Evolutionary conservation across 2,329 filamentous ascomycete species (phyloP).

Genomic region (Coniochaeta sp.): DNA sequence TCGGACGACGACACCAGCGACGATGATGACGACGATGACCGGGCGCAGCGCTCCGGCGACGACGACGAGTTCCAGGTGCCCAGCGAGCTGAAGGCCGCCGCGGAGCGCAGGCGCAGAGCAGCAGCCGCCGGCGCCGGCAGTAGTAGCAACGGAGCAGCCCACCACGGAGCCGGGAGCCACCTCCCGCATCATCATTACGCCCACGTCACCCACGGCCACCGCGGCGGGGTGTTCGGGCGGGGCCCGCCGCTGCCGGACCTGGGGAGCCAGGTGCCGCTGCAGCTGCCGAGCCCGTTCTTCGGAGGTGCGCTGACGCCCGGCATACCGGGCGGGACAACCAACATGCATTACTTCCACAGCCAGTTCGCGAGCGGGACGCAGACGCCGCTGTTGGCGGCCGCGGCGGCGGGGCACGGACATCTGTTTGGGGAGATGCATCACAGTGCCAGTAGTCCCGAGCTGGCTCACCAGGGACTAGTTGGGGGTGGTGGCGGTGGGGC

Average conservation of each 20-base stretch:
- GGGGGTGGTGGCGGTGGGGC: not conserved
- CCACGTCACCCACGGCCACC: no score
- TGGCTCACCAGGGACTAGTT: not conserved
- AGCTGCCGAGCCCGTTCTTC: constrained; percentile 40
- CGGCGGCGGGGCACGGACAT: constrained; percentile 12
- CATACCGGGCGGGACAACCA: constrained; percentile 65
- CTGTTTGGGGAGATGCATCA: constrained; percentile 1
- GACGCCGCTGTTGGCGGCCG: constrained; percentile 31
- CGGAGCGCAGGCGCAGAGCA: constrained; percentile 13
- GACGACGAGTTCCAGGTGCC: constrained; percentile 24
- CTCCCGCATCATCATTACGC: no score
- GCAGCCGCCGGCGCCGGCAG: constrained; percentile 4
- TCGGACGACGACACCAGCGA: constrained; percentile 52
- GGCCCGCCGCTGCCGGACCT: constrained; percentile 31
- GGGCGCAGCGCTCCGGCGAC: constrained; percentile 26
- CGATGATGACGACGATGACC: constrained; percentile 38
- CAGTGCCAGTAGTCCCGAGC: constrained; percentile 1
- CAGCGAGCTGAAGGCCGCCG: constrained; percentile 22
- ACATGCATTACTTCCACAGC: constrained; percentile 76
- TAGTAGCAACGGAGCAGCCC: no score
- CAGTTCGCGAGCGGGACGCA: constrained; percentile 45
- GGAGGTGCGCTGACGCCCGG: constrained; percentile 51
- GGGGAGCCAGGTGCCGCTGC: constrained; percentile 14
- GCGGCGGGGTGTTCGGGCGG: constrained; percentile 22
- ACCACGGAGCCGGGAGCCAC: no score